These are phyloP conservation scores for Phytophthora hybrid DNA, from an alignment of 352 stramenopile genomes.

Conservation along the genomic window DNA sequence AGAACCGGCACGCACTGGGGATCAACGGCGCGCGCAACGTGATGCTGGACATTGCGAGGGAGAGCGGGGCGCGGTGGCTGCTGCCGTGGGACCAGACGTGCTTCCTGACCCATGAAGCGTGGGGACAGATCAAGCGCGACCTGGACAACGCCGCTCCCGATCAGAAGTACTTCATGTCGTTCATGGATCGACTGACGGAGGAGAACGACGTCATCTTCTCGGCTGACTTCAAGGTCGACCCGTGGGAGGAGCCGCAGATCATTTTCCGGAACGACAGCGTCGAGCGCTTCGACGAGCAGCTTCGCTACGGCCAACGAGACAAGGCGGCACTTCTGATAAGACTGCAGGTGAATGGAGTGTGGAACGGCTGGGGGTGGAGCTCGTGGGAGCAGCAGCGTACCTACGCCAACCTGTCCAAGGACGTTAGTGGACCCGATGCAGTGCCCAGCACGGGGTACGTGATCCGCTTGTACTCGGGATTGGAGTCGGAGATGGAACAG, in stretches of 20 bases:
- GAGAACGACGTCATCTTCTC: slow-evolving; percentile 60
- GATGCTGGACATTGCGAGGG: slow-evolving; percentile 53
- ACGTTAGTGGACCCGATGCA: slow-evolving; percentile 34
- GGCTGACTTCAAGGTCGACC: slow-evolving; percentile 37
- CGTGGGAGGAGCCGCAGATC: slow-evolving; percentile 66
- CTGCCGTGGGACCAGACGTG: slow-evolving; percentile 67
- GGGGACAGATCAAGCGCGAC: slow-evolving; percentile 50
- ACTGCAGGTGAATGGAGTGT: slow-evolving; percentile 50
- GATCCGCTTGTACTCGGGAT: slow-evolving; percentile 57
- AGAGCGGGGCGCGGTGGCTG: slow-evolving; percentile 52
- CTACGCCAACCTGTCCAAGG: slow-evolving; percentile 48
- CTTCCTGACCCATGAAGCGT: slow-evolving; percentile 54
- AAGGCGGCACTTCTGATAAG: slow-evolving; percentile 59
- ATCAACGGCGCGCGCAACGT: slow-evolving; percentile 60
- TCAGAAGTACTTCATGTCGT: slow-evolving; percentile 63
- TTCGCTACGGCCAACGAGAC: slow-evolving; percentile 61
- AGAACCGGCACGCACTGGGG: slow-evolving; percentile 60
- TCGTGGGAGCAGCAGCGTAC: slow-evolving; percentile 51
- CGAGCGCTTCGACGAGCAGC: slow-evolving; percentile 62
- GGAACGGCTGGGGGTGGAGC: slow-evolving; percentile 60
- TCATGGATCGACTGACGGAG: slow-evolving; percentile 56
- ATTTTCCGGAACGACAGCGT: slow-evolving; percentile 60
- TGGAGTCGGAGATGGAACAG: slow-evolving; percentile 35
- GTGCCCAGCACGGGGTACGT: slow-evolving; percentile 56
- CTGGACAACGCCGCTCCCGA: slow-evolving; percentile 23